These are phyloP conservation scores for Odontarrhena argentea DNA, from an alignment of 345 rosid genomes.

Conservation along the genomic window DNA sequence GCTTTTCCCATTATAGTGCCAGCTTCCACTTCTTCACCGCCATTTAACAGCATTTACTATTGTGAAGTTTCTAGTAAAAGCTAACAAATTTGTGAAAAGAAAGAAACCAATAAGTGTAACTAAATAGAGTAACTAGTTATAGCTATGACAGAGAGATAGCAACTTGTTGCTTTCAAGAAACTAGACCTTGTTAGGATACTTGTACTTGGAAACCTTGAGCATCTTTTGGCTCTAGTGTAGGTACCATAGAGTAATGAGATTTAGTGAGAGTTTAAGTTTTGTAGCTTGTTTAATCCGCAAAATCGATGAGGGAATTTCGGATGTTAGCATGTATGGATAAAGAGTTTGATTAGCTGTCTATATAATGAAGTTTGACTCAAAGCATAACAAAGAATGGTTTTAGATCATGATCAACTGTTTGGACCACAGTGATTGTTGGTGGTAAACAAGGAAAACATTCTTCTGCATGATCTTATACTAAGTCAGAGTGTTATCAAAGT, in stretches of 20 bases:
- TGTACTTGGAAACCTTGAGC: slow-evolving; percentile 30
- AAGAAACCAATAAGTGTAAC: slow-evolving; percentile 23
- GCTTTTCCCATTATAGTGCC: slow-evolving; percentile 36
- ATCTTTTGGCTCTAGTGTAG: slow-evolving; percentile 5
- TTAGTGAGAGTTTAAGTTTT: neutral
- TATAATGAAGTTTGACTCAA: neutral
- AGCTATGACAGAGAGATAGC: slow-evolving; percentile 9
- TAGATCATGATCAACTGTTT: neutral
- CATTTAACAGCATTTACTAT: slow-evolving; percentile 47
- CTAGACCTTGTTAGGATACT: slow-evolving; percentile 13
- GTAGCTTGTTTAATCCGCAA: neutral
- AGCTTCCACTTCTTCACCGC: slow-evolving; percentile 42
- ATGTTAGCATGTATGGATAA: slow-evolving; percentile 1
- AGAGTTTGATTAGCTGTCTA: neutral
- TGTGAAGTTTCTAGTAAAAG: slow-evolving; percentile 34
- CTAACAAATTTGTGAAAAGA: slow-evolving; percentile 30
- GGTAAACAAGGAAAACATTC: slow-evolving; percentile 12
- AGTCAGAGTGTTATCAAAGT: slow-evolving; percentile 19
- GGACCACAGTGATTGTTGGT: slow-evolving; percentile 1
- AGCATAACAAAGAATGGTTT: slow-evolving; percentile 3
- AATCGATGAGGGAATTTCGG: neutral
- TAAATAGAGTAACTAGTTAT: slow-evolving; percentile 33
- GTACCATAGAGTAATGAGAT: neutral
- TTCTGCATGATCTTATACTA: slow-evolving; percentile 19
- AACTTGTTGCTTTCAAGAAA: slow-evolving; percentile 17